These are phyloP conservation scores for Nidularia pulvinata DNA, from an alignment of 768 basidiomycete species.

Conservation along the genomic window DNA sequence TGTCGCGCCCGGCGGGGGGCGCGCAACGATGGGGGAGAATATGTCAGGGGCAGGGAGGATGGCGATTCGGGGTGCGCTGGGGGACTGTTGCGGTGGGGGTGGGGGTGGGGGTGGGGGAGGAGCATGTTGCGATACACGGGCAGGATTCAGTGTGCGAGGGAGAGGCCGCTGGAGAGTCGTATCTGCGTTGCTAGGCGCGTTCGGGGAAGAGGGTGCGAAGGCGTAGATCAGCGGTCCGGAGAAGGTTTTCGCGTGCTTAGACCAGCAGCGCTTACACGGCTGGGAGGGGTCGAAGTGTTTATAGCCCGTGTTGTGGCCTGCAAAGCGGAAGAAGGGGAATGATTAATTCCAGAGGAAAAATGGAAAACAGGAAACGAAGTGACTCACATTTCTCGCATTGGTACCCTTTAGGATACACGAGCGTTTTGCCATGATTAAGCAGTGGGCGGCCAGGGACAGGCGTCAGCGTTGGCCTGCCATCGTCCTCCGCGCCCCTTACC, in stretches of 20 bases:
- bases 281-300: constrained; percentile 64
- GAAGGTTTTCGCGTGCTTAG: constrained; percentile 62
- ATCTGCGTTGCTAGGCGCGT: constrained; percentile 1
- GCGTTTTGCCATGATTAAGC: constrained; percentile 53
- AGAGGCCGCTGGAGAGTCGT: constrained; percentile 14
- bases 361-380: not conserved
- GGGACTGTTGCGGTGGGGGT: constrained; percentile 2
- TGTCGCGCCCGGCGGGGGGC: constrained; percentile 31
- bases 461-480: constrained; percentile 60
- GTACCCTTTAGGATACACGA: constrained; percentile 70
- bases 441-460: constrained; percentile 72
- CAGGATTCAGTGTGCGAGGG: constrained; percentile 1
- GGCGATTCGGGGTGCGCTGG: constrained; percentile 5
- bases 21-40: constrained; percentile 3
- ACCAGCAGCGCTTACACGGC: constrained; percentile 79
- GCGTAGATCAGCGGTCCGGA: constrained; percentile 58
- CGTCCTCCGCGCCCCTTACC: constrained; percentile 28
- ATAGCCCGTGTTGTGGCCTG: constrained; percentile 77
- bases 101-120: constrained; percentile 3
- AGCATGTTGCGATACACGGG: not conserved
- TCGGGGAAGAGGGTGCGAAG: constrained; percentile 14
- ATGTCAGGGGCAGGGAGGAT: constrained; percentile 5
- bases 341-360: not conserved
- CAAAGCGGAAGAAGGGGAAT: not conserved
- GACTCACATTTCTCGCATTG: constrained; percentile 65